Base-by-base conservation (phyloP, 2,329 filamentous ascomycete genomes). In the Fusarium nodosum region DNA sequence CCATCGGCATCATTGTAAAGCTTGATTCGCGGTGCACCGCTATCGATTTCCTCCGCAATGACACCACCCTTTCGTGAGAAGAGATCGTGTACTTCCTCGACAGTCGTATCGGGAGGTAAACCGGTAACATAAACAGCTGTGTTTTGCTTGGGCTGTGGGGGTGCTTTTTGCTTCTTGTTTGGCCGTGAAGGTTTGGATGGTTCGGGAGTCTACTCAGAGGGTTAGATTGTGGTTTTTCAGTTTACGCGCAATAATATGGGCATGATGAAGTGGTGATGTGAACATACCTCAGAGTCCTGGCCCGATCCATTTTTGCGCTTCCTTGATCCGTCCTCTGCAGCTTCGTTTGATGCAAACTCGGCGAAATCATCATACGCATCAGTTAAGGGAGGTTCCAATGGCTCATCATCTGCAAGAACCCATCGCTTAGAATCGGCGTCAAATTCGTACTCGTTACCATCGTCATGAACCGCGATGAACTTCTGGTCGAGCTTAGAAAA, bases 31-130 rank as follows among this genome's bases (percentile, higher is more conserved):
- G 93, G 93, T 46, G 90, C 88, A 59, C 93, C 92, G 74, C 90
- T 94, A 76, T 97, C 94, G 69, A 97, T 94, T 80, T 97, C 93
- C 80, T 98, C 94, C 50, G 95, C 93, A 69, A 99, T 94, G 71
- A 98, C 91, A 64, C 94, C 94, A 75, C 88, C 97, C 78, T 93
- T 95, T 67, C 87, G 83, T 50, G 90, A 93, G 82, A 99, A 99
- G 30, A 93, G 85, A 26, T 93, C 88, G 71, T 91, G 87, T 18
- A 99, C 89, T 81, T 99, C 96, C 31, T 92, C 88, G 42, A 91
- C 83, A 1, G 91, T 93, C 44, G 89, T 91, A 78, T 98, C 93
- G 39, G 85, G 80, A 0, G 96, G 97, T 6, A 99, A 87, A 15
- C 92, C 93, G 7, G 94, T 97, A 48, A 97, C 92, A 82, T 95